Evolutionary conservation across 2,329 filamentous ascomycete species (phyloP).

Genomic region (Aspergillus sp.): DNA sequence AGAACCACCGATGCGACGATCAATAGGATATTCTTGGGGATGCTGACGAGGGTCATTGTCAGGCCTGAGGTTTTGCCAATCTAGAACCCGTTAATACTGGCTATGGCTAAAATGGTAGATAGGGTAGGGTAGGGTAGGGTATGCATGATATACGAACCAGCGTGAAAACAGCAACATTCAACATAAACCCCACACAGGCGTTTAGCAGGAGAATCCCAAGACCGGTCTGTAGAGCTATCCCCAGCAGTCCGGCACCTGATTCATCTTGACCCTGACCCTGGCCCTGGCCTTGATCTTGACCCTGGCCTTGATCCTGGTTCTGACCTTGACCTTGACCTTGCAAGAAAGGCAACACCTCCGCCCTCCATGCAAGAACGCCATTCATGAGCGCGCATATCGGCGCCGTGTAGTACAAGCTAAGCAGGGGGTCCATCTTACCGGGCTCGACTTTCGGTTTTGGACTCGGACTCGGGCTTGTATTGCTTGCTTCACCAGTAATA

Average conservation of each 20-base stretch:
- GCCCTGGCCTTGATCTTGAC: not conserved
- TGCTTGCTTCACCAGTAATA: too few species aligned
- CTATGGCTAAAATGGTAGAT: too few species aligned
- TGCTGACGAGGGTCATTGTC: slow-evolving; percentile 77
- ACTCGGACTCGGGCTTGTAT: not conserved
- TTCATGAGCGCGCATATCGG: slow-evolving; percentile 79
- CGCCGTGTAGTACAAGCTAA: slow-evolving; percentile 85
- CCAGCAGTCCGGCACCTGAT: not conserved
- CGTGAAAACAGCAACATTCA: slow-evolving; percentile 80
- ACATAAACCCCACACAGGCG: slow-evolving; percentile 70
- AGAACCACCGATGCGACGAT: slow-evolving; percentile 71
- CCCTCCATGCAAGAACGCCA: slow-evolving; percentile 61
- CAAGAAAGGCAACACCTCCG: slow-evolving; percentile 57
- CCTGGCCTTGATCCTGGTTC: not conserved
- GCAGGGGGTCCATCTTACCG: slow-evolving; percentile 75
- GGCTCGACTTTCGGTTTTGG: not conserved
- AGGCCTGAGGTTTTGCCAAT: slow-evolving; percentile 82
- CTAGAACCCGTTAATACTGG: slow-evolving; percentile 41
- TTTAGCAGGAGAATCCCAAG: slow-evolving; percentile 65
- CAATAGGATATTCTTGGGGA: slow-evolving; percentile 80
- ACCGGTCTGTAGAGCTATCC: slow-evolving; percentile 2
- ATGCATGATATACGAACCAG: slow-evolving; percentile 56
- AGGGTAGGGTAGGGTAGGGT: not conserved
- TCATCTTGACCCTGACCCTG: not conserved
- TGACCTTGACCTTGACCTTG: not conserved